Base-by-base conservation (phyloP, 768 basidiomycete genomes). In the Leccinum boreale region DNA sequence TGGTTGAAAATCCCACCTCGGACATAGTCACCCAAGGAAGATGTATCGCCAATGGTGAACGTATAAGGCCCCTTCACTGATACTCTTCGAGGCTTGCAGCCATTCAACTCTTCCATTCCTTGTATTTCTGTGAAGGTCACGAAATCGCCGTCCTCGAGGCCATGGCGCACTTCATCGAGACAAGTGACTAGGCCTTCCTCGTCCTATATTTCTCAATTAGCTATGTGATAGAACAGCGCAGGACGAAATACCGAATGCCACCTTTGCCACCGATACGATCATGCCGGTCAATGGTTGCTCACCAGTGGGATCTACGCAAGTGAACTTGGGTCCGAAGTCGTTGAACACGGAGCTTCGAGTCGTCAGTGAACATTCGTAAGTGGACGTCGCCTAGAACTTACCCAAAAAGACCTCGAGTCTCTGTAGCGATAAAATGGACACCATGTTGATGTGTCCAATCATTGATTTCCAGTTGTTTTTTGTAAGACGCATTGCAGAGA, bases 71-170 rank as follows among this genome's bases (percentile, higher is more conserved):
- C 97, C 68, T 96, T 98, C 60, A 96, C 93, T 15, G 89, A 78
- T 36, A 99, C 76, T 73, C 95, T 98, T 53, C 94, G 81, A 17
- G 97, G 93, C 69, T 95, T 90, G 68, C 92, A 92, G 4, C 79
- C 89, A 65, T 98, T 98, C 31, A 98, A 74, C 67, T 92, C 91
- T 24, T 82, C 79, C 93, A 97, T 96, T 35, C 97, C 97, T 73
- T 95, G 89, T 24, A 99, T 86, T 75, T 99, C 97, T 17, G 85
- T 82, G 77, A 99, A 98, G 5, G 97, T 95, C 23, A 98, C 95
- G 66, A 87, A 98, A 69, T 98, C 94, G 15, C 97, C 97, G 70
- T 98, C 97, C 72, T 98, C 94, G n/a, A 99, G 82, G 19, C 97
- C 97, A 72, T 98, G 97, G 58, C 97, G 85, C 11, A 96, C 90